Percentiles rank a stretch among this genome's conserved stretches.
These are phyloP conservation scores for Colletotrichum sp. DNA, from an alignment of 2,329 filamentous ascomycete species.

Conservation along the genomic window DNA sequence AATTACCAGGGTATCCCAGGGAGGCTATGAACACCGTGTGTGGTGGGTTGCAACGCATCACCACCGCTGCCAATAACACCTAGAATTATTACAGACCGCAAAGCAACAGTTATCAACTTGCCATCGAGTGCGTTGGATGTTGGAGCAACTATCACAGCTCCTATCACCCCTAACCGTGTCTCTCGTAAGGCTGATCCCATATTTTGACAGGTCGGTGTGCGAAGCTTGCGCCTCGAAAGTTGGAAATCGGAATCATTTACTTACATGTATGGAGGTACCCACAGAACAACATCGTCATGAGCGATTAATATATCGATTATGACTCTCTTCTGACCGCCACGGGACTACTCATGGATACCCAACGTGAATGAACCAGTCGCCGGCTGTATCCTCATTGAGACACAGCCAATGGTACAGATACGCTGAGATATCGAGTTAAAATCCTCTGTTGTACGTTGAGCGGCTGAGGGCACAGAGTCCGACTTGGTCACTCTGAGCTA, in stretches of 20 bases:
- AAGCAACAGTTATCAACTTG: neutral
- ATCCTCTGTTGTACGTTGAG: neutral
- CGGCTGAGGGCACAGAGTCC: neutral
- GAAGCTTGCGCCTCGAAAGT: neutral
- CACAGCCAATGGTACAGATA: neutral
- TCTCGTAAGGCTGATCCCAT: neutral
- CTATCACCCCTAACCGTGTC: fast-evolving
- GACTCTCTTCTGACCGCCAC: neutral
- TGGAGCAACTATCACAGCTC: neutral
- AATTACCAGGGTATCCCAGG: neutral
- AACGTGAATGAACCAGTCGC: neutral
- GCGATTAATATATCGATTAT: neutral
- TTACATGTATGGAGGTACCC: neutral
- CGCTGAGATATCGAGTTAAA: neutral
- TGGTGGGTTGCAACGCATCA: neutral
- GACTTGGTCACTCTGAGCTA: neutral
- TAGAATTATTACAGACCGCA: neutral
- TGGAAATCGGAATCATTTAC: neutral
- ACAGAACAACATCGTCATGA: neutral
- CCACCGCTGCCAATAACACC: neutral
- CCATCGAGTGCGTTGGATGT: neutral
- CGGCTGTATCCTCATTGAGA: neutral
- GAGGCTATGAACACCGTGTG: neutral
- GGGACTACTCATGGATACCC: neutral
- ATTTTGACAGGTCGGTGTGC: neutral